Percentiles rank a stretch among this genome's conserved stretches.
These are phyloP conservation scores for Debaryomyces robertsiae DNA, from an alignment of 1,139 yeast genomes.

Conservation along the genomic window DNA sequence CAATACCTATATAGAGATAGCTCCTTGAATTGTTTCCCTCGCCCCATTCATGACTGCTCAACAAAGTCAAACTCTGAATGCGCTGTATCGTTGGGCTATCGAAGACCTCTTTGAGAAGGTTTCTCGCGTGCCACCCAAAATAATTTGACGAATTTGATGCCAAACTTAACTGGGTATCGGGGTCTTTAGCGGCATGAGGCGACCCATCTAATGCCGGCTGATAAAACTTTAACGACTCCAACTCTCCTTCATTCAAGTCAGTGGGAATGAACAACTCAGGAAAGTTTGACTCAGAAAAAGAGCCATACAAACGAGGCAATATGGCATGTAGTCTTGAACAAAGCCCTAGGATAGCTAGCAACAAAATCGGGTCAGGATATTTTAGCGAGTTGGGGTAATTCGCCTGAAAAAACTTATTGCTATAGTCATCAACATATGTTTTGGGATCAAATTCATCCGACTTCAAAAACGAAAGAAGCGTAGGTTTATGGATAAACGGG, in stretches of 20 bases:
- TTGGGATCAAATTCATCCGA: slow-evolving; percentile 30
- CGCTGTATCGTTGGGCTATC: slow-evolving; percentile 41
- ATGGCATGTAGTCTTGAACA: slow-evolving; percentile 37
- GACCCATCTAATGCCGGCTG: slow-evolving; percentile 7
- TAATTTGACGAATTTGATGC: slow-evolving; percentile 38
- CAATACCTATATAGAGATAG: slow-evolving; percentile 39
- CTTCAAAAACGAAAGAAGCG: slow-evolving; percentile 28
- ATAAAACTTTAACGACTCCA: not conserved
- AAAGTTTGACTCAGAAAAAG: slow-evolving; percentile 27
- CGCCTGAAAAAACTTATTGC: slow-evolving; percentile 17
- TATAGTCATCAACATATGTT: slow-evolving; percentile 28
- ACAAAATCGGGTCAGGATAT: slow-evolving; percentile 34
- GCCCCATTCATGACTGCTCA: slow-evolving; percentile 48
- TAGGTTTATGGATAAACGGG: slow-evolving; percentile 35
- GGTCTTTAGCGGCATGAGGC: not conserved
- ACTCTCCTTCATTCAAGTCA: slow-evolving; percentile 1
- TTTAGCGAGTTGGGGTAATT: slow-evolving; percentile 19
- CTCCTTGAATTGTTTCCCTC: slow-evolving; percentile 42
- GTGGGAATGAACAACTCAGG: slow-evolving; percentile 31
- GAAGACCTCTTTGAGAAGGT: slow-evolving; percentile 30
- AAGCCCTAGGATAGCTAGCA: slow-evolving; percentile 37
- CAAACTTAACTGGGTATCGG: not conserved
- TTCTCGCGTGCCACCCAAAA: slow-evolving; percentile 43
- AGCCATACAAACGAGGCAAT: slow-evolving; percentile 32
- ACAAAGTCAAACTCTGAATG: slow-evolving; percentile 37